Conservation (phyloP, 2,329 filamentous ascomycete species). For the Plectosphaerella cucumerina region DNA sequence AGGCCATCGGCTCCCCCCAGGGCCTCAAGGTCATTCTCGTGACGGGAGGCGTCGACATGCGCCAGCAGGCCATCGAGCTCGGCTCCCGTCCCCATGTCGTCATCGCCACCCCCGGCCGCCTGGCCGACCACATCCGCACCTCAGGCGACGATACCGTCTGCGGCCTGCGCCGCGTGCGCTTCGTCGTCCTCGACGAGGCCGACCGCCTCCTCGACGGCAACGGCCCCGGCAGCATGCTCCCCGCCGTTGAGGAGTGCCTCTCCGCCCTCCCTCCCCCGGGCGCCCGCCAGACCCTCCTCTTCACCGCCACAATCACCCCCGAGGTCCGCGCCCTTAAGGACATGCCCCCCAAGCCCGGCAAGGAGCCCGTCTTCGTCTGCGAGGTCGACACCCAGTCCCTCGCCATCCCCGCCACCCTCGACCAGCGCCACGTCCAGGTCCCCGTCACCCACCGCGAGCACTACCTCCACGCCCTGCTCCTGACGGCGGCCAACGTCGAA, state of each 20-base stretch:
- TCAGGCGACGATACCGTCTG: constrained; percentile 89
- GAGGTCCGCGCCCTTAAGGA: constrained; percentile 86
- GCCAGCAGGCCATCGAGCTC: constrained; percentile 80
- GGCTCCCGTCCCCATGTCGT: constrained; percentile 82
- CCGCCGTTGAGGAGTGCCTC: constrained; percentile 86
- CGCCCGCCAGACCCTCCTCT: constrained; percentile 87
- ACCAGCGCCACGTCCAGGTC: constrained; percentile 81
- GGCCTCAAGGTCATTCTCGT: constrained; percentile 85
- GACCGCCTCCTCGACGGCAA: constrained; percentile 77
- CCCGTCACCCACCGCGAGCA: constrained; percentile 92
- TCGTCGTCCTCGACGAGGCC: constrained; percentile 93
- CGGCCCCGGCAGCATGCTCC: constrained; percentile 82
- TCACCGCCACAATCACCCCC: constrained; percentile 91
- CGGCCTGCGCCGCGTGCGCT: constrained; percentile 72
- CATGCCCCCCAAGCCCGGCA: constrained; percentile 63
- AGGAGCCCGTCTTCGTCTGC: constrained; percentile 79
- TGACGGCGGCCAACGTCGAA: constrained; percentile 68
- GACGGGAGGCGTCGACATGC: constrained; percentile 91
- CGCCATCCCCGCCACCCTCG: constrained; percentile 75
- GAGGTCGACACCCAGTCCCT: constrained; percentile 75
- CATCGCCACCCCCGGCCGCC: constrained; percentile 86
- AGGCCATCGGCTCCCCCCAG: constrained; percentile 84
- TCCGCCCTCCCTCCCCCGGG: constrained; percentile 72
- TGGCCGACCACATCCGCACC: constrained; percentile 89
- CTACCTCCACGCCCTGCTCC: constrained; percentile 85